Conservation (phyloP, 805 yeast genomes). For the Wickerhamomyces sydowiorum region DNA sequence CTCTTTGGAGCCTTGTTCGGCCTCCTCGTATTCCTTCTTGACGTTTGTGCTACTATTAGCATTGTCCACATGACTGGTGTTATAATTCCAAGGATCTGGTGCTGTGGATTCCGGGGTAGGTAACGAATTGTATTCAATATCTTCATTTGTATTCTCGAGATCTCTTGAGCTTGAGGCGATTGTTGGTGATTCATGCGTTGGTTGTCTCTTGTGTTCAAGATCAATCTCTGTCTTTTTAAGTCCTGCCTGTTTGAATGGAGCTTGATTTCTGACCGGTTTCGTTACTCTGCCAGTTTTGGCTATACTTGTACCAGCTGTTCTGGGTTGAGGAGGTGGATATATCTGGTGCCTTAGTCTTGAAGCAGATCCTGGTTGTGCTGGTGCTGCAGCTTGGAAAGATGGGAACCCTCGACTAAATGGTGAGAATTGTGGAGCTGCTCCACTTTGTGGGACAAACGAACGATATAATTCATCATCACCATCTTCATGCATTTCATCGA, state of each 20-base stretch:
- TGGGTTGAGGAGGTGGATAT: slow-evolving; percentile 1
- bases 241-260: neutral
- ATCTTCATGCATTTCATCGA: slow-evolving; percentile 2
- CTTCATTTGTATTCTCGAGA: neutral
- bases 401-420: slow-evolving; percentile 22
- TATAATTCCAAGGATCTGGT: slow-evolving; percentile 1
- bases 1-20: neutral
- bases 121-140: slow-evolving; percentile 13
- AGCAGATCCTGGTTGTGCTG: slow-evolving; percentile 3
- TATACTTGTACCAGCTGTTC: too few relatives aligned
- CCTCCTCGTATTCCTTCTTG: neutral
- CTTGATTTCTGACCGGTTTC: slow-evolving; percentile 1
- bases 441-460: neutral
- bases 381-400: slow-evolving; percentile 23
- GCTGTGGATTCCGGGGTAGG: slow-evolving; percentile 24
- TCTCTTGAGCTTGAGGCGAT: neutral
- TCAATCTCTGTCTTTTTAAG: neutral
- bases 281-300: neutral
- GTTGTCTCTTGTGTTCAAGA: neutral
- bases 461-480: slow-evolving; percentile 12
- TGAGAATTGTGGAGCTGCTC: slow-evolving; percentile 6
- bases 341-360: slow-evolving; percentile 4
- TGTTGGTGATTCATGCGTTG: too few relatives aligned
- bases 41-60: neutral
- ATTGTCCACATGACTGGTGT: neutral